Conservation (phyloP, 2,329 filamentous ascomycete species). For the Amauroascus verrucosus region DNA sequence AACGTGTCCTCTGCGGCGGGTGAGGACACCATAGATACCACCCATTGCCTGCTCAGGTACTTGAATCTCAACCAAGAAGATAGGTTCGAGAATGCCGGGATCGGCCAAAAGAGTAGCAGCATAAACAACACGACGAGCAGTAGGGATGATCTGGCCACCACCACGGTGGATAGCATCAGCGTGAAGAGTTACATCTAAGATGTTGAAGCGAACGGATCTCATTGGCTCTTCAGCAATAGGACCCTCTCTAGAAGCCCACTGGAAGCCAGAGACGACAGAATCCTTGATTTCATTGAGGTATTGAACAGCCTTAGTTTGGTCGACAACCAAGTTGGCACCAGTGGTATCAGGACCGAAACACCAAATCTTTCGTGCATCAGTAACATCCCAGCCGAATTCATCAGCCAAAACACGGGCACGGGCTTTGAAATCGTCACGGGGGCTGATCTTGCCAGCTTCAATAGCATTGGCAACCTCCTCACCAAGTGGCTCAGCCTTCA, state of each 20-base stretch:
- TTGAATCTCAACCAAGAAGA: slow-evolving; percentile 99
- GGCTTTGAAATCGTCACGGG: slow-evolving; percentile 97
- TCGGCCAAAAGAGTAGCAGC: slow-evolving; percentile 83
- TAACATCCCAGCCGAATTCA: slow-evolving; percentile 98
- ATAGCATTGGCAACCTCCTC: slow-evolving; percentile 90
- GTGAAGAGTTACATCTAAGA: slow-evolving; percentile 98
- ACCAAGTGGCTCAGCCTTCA: slow-evolving; percentile 77
- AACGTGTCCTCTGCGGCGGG: slow-evolving; percentile 95
- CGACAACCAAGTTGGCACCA: slow-evolving; percentile 95
- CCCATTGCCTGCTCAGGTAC: slow-evolving; percentile 98
- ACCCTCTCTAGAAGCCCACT: slow-evolving; percentile 97
- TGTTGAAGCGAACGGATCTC: slow-evolving; percentile 95
- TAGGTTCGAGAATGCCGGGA: slow-evolving; percentile 85
- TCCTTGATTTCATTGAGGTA: slow-evolving; percentile 99
- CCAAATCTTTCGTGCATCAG: slow-evolving; percentile 99
- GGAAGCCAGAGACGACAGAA: slow-evolving; percentile 98
- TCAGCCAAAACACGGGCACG: slow-evolving; percentile 94
- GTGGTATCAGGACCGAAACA: slow-evolving; percentile 97
- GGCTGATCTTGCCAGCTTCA: slow-evolving; percentile 79
- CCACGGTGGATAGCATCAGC: slow-evolving; percentile 99
- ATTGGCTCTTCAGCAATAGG: slow-evolving; percentile 97
- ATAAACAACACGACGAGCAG: slow-evolving; percentile 93
- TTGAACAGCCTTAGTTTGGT: slow-evolving; percentile 99
- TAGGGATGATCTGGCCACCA: slow-evolving; percentile 98
- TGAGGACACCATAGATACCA: slow-evolving; percentile 99